These are phyloP conservation scores for Sporopachydermia lactativora DNA, from an alignment of 805 yeast genomes.

Conservation along the genomic window DNA sequence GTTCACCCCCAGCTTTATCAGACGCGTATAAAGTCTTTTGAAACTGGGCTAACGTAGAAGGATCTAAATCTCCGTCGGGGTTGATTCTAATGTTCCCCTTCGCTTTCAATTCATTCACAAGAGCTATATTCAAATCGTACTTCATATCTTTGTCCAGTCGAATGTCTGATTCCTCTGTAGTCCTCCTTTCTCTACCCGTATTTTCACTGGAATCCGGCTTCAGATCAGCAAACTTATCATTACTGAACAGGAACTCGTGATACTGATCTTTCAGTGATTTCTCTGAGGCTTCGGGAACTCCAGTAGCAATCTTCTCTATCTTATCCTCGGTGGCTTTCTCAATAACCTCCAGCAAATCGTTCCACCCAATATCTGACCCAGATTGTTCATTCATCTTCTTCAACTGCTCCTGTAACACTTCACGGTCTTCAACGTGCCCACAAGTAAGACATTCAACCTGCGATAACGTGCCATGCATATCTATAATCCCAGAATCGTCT, in stretches of 20 bases:
- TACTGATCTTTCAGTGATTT: background rate
- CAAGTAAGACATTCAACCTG: constrained; percentile 13
- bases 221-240: background rate
- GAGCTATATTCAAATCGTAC: constrained; percentile 1
- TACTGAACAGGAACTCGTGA: background rate
- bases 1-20: background rate
- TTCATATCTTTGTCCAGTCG: constrained; percentile 1
- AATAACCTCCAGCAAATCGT: constrained; percentile 5
- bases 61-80: constrained; percentile 3
- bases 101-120: background rate
- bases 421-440: constrained; percentile 8
- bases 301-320: constrained; percentile 3
- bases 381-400: constrained; percentile 12
- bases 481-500: constrained; percentile 11
- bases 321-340: constrained; percentile 6
- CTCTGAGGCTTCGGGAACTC: background rate
- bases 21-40: background rate
- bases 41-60: background rate
- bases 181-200: background rate
- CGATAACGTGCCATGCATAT: constrained; percentile 14
- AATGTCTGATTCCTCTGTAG: background rate
- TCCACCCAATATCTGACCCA: constrained; percentile 9
- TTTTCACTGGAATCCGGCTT: background rate
- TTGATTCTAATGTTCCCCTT: background rate
- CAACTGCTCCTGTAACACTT: constrained; percentile 8